Base-by-base conservation (phyloP, 805 yeast genomes). In the Yarrowia hollandica region DNA sequence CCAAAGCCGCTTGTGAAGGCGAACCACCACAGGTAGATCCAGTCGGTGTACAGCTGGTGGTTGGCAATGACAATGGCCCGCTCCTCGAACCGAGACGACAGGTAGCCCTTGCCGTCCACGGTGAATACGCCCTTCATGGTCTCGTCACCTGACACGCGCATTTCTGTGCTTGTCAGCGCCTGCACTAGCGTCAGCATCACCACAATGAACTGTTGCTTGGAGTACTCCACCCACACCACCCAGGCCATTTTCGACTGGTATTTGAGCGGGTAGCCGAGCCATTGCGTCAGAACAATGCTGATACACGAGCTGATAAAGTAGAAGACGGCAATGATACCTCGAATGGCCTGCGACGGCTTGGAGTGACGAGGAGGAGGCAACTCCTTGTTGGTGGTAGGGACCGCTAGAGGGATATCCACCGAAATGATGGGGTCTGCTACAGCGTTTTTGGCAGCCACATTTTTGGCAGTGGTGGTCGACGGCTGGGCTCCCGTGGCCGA, bases 21-120 rank as follows among this genome's bases (percentile, higher is more conserved):
- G 18, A 88, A 62, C 82, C 88, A 92, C 99, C 99, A 92, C 59
- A 90, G 65, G 66, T 82, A 90, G 10, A 87, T 77, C 99, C 99
- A 92, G 70, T 92, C 99, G 3, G 92, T 83, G 70, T 92, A 92
- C 21, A 92, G 85, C 73, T 91, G 97, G 71, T 92, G 98, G 69
- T 92, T 92, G n/a, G 94, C 82, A 31, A 91, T 84, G 44, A 86
- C 69, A 1, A 92, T 78, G 0, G 88, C 78, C 35, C 83, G 78
- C 18, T 80, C 80, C 7, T 75, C 70, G 41, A 85, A 66, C 11
- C 64, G 60, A 2, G 73, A 60, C 44, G 61, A 60, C 22, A 61
- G 42, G n/a, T 64, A 60, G n/a, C 63, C 61, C 22, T 66, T 63
- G 14, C 66, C 64, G 25, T 64, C 62, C 25, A 62, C 52, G 18